Conservation (phyloP, 2,329 filamentous ascomycete species). For the Hymenoscyphus fructigenus region DNA sequence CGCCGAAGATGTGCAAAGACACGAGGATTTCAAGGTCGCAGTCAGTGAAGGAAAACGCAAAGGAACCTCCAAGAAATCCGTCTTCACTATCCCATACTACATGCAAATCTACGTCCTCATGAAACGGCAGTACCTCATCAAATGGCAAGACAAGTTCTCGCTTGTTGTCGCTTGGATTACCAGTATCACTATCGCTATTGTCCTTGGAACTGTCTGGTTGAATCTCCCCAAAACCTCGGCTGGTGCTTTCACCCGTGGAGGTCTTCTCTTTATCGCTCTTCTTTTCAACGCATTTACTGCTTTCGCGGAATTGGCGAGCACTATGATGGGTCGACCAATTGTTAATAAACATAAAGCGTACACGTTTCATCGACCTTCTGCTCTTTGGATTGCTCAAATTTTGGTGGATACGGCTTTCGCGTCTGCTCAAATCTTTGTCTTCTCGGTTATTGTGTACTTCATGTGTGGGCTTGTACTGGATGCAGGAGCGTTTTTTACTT, state of each 20-base stretch:
- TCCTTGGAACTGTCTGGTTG: constrained; percentile 78
- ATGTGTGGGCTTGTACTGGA: constrained; percentile 69
- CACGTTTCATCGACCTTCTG: constrained; percentile 78
- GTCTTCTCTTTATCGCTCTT: constrained; percentile 76
- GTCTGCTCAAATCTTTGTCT: constrained; percentile 67
- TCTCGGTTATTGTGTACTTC: constrained; percentile 76
- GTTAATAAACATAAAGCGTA: constrained; percentile 84
- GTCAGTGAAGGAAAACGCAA: constrained; percentile 78
- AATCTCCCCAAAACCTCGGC: constrained; percentile 63
- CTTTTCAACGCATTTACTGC: constrained; percentile 88
- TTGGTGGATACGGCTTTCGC: constrained; percentile 75
- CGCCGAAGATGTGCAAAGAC: constrained; percentile 61
- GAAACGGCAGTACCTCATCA: constrained; percentile 80
- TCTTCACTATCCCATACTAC: constrained; percentile 82
- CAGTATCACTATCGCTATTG: constrained; percentile 71
- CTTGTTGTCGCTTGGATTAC: constrained; percentile 71
- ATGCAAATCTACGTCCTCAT: constrained; percentile 80
- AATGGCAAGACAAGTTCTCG: constrained; percentile 82
- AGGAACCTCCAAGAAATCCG: constrained; percentile 67
- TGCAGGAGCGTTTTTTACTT: constrained; percentile 77
- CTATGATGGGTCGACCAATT: constrained; percentile 74
- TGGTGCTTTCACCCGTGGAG: constrained; percentile 78
- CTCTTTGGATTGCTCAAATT: constrained; percentile 81
- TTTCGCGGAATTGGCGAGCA: constrained; percentile 72
- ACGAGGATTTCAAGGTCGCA: constrained; percentile 75